A percentile compares a stretch with the other conserved stretches of the same genome.
These are phyloP conservation scores for Rubroshorea leprosula DNA, from an alignment of 345 rosid species.

Conservation along the genomic window DNA sequence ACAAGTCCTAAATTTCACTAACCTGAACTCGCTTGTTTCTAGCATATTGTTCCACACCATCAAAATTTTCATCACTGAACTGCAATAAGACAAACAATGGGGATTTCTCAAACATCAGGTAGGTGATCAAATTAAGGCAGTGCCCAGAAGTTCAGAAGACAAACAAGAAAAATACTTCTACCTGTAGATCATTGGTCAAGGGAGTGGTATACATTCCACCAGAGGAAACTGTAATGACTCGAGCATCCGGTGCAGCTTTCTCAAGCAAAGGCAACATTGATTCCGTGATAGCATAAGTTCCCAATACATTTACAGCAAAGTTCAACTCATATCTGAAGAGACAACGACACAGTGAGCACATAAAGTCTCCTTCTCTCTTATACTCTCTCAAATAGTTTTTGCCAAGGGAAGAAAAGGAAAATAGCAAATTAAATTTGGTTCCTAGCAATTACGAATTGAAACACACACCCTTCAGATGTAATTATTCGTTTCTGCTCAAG, in stretches of 20 bases:
- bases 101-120: background rate
- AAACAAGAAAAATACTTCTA: conserved; percentile 8
- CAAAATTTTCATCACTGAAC: conserved; percentile 50
- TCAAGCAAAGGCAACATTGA: conserved; percentile 67
- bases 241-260: conserved; percentile 76
- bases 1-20: conserved; percentile 10
- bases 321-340: conserved; percentile 58
- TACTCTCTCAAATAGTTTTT: background rate
- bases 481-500: conserved; percentile 51
- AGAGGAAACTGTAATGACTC: conserved; percentile 80
- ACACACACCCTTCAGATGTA: conserved; percentile 69
- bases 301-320: conserved; percentile 82
- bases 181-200: conserved; percentile 79
- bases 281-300: conserved; percentile 71
- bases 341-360: background rate
- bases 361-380: background rate
- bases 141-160: background rate
- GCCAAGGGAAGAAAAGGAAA: background rate
- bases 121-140: background rate
- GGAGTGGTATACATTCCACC: conserved; percentile 86
- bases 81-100: conserved; percentile 27
- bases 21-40: conserved; percentile 91
- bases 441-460: background rate
- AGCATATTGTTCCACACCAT: conserved; percentile 65
- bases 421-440: background rate